Evolutionary conservation across 2,329 filamentous ascomycete species (phyloP).

Genomic region (Daldinia eschscholtzii): DNA sequence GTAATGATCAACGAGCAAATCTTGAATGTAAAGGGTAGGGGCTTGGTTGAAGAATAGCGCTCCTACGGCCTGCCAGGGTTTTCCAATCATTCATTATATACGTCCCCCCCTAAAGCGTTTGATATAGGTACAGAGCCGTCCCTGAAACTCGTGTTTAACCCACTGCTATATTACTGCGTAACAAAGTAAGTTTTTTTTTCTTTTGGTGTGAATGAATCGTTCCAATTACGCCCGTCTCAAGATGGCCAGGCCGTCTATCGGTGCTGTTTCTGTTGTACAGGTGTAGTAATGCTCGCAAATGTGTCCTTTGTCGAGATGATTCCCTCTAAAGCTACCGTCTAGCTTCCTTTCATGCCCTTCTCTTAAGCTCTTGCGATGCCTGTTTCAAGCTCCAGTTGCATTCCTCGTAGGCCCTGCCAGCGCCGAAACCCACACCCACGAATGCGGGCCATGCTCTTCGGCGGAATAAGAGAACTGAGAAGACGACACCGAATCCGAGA

Average conservation of each 20-base stretch:
- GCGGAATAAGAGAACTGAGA: constrained; percentile 98
- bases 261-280: constrained; percentile 44
- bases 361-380: constrained; percentile 70
- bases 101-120: constrained; percentile 21
- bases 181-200: constrained; percentile 11
- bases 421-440: constrained; percentile 93
- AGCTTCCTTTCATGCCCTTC: constrained; percentile 56
- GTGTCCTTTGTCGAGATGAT: constrained; percentile 27
- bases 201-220: constrained; percentile 24
- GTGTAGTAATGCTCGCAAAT: constrained; percentile 35
- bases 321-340: constrained; percentile 18
- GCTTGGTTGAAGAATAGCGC: constrained; percentile 16
- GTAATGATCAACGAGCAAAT: constrained; percentile 9
- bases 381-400: constrained; percentile 85
- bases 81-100: constrained; percentile 31
- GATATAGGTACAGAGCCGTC: constrained; percentile 37
- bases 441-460: constrained; percentile 98
- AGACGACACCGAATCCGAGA: constrained; percentile 96
- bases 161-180: constrained; percentile 14
- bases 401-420: constrained; percentile 97
- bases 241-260: constrained; percentile 37
- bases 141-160: constrained; percentile 18
- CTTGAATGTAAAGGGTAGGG: constrained; percentile 4
- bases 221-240: constrained; percentile 36
- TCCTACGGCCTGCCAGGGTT: constrained; percentile 32